These are phyloP conservation scores for Colletotrichum gigasporum DNA, from an alignment of 2,329 filamentous ascomycete species.

Conservation along the genomic window DNA sequence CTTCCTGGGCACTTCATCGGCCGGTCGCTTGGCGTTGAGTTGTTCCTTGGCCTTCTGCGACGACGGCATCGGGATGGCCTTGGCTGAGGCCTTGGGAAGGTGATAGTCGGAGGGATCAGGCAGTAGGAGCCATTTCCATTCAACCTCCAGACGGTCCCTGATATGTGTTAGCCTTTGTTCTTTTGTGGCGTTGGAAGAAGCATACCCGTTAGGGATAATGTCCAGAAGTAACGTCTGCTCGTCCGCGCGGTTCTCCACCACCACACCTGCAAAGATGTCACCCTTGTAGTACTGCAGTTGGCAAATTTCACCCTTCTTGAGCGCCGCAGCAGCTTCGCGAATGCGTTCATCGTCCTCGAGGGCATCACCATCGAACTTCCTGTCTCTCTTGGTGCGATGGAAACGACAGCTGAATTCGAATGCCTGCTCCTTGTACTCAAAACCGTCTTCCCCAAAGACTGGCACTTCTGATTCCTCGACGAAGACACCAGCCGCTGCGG, in stretches of 20 bases:
- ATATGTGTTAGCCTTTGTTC: constrained; percentile 49
- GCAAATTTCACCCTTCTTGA: constrained; percentile 80
- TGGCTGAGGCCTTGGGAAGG: constrained; percentile 78
- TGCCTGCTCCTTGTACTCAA: constrained; percentile 89
- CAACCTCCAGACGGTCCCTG: constrained; percentile 79
- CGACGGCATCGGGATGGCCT: constrained; percentile 75
- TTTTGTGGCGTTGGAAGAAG: constrained; percentile 34
- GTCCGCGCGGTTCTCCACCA: constrained; percentile 81
- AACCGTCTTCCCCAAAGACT: constrained; percentile 88
- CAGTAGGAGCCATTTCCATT: constrained; percentile 86
- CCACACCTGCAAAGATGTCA: constrained; percentile 90
- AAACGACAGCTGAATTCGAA: constrained; percentile 96
- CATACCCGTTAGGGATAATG: constrained; percentile 84
- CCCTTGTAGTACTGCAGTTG: constrained; percentile 87
- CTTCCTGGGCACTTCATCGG: constrained; percentile 70
- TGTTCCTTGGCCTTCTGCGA: constrained; percentile 71
- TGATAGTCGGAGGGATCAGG: constrained; percentile 75
- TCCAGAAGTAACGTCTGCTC: constrained; percentile 84
- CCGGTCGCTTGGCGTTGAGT: constrained; percentile 72
- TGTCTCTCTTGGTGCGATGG: constrained; percentile 87
- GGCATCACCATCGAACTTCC: constrained; percentile 73
- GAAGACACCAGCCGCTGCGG: constrained; percentile 89
- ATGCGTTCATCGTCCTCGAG: constrained; percentile 78
- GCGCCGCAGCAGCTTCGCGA: constrained; percentile 70
- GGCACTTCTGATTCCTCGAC: constrained; percentile 88